Evolutionary conservation across 2,329 filamentous ascomycete species (phyloP).

Genomic region (Colletotrichum somersetense): DNA sequence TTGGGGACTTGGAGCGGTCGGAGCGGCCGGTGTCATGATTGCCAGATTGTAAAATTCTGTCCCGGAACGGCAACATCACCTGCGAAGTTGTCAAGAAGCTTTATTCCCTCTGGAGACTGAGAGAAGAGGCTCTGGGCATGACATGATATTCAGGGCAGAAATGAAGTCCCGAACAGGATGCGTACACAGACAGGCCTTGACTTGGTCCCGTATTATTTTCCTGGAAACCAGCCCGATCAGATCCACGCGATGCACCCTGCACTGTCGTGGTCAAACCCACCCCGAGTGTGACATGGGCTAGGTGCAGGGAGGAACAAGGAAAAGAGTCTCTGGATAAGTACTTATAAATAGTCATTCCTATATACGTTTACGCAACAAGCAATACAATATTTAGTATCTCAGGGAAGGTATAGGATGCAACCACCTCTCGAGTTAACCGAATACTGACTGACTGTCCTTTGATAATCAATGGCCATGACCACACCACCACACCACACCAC

Average conservation of each 20-base stretch:
- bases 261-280: not conserved
- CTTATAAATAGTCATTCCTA: not conserved
- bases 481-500: not conserved
- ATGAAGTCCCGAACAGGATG: slow-evolving; percentile 1
- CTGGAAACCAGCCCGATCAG: slow-evolving; percentile 1
- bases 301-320: not conserved
- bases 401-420: not conserved
- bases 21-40: too few relatives aligned
- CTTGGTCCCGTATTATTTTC: not conserved
- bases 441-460: not conserved
- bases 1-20: too few relatives aligned
- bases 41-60: too few relatives aligned
- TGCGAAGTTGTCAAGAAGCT: not conserved
- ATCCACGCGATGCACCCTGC: slow-evolving; percentile 12
- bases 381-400: not conserved
- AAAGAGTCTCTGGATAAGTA: not conserved
- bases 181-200: slow-evolving; percentile 5
- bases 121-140: not conserved
- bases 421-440: not conserved
- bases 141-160: slow-evolving; percentile 26
- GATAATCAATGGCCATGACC: not conserved
- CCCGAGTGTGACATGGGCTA: slow-evolving; percentile 5
- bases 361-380: not conserved
- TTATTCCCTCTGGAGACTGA: not conserved
- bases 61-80: not conserved